These are phyloP conservation scores for Aspergillaceae sp. DNA, from an alignment of 2,329 filamentous ascomycete genomes.

Conservation along the genomic window DNA sequence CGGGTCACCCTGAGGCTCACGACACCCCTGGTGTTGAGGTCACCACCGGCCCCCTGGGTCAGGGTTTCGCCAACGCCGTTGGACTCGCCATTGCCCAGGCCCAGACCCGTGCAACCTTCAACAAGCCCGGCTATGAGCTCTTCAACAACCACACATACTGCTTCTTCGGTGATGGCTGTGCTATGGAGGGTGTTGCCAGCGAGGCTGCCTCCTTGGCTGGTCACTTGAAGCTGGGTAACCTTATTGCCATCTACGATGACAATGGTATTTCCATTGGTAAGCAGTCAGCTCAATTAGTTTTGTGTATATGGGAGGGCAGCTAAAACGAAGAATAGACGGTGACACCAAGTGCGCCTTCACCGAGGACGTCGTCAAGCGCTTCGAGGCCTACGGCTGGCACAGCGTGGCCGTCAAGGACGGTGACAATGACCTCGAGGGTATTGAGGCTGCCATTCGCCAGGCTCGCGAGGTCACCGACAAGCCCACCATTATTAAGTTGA, in stretches of 20 bases:
- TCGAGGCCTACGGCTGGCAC: conserved; percentile 97
- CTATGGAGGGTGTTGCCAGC: conserved; percentile 94
- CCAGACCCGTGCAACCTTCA: conserved; percentile 84
- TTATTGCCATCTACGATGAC: conserved; percentile 96
- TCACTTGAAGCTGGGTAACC: conserved; percentile 94
- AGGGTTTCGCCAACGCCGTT: conserved; percentile 95
- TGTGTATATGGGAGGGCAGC: too few relatives aligned
- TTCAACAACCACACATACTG: conserved; percentile 94
- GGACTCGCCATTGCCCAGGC: conserved; percentile 95
- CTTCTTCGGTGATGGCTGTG: conserved; percentile 96
- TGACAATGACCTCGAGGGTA: conserved; percentile 76
- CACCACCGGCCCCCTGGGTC: conserved; percentile 93
- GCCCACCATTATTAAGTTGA: conserved; percentile 93
- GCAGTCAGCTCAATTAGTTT: conserved; percentile 12
- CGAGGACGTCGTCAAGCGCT: conserved; percentile 89
- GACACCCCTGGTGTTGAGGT: conserved; percentile 97
- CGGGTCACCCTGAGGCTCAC: conserved; percentile 92
- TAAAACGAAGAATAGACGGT: conserved; percentile 53
- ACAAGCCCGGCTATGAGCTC: conserved; percentile 88
- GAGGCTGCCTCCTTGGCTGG: conserved; percentile 90
- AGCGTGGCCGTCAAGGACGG: conserved; percentile 74
- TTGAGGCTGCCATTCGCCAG: conserved; percentile 80
- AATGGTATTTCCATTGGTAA: conserved; percentile 85
- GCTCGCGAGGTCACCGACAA: conserved; percentile 87
- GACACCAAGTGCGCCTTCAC: conserved; percentile 95